phyloP scores from a whole-genome alignment of 2,329 filamentous ascomycete species.

The Colletotrichum graminicola region DNA sequence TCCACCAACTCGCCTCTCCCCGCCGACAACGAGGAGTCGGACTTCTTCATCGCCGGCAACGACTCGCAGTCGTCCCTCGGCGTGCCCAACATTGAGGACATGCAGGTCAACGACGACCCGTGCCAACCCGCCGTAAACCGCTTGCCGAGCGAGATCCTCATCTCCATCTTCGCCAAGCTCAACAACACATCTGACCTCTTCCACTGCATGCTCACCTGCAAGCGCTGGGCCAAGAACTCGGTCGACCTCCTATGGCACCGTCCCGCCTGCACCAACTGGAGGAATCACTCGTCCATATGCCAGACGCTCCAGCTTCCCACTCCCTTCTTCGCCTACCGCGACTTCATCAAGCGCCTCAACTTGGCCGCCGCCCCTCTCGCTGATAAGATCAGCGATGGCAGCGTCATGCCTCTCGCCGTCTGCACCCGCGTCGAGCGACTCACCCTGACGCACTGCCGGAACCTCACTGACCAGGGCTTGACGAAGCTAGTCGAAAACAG shows the following conservation, averaged over 20 bases:
- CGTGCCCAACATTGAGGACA: constrained; percentile 80
- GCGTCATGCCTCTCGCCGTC: constrained; percentile 80
- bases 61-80: constrained; percentile 94
- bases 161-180: constrained; percentile 90
- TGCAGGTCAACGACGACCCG: constrained; percentile 74
- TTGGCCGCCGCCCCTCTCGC: constrained; percentile 76
- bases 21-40: constrained; percentile 89
- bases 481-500: constrained; percentile 84
- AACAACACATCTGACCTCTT: constrained; percentile 81
- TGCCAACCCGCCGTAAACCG: constrained; percentile 84
- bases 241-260: constrained; percentile 96
- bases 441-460: constrained; percentile 89
- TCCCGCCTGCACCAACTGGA: constrained; percentile 89
- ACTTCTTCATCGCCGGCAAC: constrained; percentile 90
- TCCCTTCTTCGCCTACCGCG: constrained; percentile 90
- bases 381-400: constrained; percentile 86
- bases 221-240: constrained; percentile 90
- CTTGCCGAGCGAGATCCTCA: constrained; percentile 93
- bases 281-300: constrained; percentile 84
- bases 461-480: constrained; percentile 86
- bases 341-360: constrained; percentile 93
- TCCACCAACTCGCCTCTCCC: constrained; percentile 81
- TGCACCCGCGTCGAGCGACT: constrained; percentile 94
- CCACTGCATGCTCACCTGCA: constrained; percentile 93
- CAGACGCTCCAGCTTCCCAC: constrained; percentile 77